Percentiles rank a stretch among this genome's conserved stretches.
Conservation (phyloP, 257 asterid species). For the Scutellaria baicalensis region DNA sequence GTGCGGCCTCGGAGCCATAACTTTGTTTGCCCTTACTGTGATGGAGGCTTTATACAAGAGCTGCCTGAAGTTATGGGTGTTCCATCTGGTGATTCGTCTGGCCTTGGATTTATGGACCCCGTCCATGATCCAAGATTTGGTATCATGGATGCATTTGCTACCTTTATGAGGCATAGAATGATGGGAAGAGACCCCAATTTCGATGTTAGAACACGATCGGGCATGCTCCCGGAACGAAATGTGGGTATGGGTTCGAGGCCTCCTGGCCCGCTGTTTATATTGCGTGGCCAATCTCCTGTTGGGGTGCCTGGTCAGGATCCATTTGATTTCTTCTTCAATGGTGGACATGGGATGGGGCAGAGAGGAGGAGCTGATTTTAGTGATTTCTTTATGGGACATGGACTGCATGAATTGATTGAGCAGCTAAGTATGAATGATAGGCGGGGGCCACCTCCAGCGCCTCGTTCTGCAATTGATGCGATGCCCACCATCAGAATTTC, state of each 20-base stretch:
- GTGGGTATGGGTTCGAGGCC: conserved; percentile 7
- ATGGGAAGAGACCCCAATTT: conserved; percentile 57
- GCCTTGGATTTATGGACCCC: conserved; percentile 26
- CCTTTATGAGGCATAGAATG: conserved; percentile 77
- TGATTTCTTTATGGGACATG: conserved; percentile 35
- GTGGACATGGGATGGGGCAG: conserved; percentile 25
- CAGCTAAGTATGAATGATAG: conserved; percentile 37
- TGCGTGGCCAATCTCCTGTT: conserved; percentile 31
- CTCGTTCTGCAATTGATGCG: conserved; percentile 64
- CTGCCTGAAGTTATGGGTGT: conserved; percentile 42
- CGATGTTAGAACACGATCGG: conserved; percentile 58
- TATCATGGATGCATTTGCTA: conserved; percentile 66
- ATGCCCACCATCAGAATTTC: conserved; percentile 59
- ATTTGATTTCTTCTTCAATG: conserved; percentile 25
- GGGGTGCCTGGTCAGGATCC: conserved; percentile 29
- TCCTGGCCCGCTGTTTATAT: conserved; percentile 49
- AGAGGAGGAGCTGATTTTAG: conserved; percentile 31
- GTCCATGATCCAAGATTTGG: conserved; percentile 30
- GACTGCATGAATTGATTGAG: conserved; percentile 38
- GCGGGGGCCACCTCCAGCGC: conserved; percentile 58
- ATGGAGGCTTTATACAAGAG: conserved; percentile 82
- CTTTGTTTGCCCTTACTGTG: conserved; percentile 60
- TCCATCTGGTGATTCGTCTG: conserved; percentile 30
- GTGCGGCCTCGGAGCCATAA: conserved; percentile 38
- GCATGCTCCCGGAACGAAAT: conserved; percentile 30